phyloP scores from a whole-genome alignment of 1,284 basidiomycete genomes.

The Ganoderma resinaceum region DNA sequence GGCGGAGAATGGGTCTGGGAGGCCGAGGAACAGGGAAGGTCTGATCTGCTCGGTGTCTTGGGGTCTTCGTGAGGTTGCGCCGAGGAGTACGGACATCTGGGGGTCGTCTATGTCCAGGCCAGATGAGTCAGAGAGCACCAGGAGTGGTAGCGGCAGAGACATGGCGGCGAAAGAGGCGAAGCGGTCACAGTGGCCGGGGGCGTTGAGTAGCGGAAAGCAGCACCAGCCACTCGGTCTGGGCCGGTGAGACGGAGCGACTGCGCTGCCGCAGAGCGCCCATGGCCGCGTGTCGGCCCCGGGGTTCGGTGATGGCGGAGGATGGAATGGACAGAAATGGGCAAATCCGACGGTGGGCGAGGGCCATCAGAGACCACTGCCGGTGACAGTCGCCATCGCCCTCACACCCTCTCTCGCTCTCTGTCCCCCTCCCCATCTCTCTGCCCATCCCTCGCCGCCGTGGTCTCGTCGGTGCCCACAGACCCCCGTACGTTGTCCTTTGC shows the following conservation, averaged over 20 bases:
- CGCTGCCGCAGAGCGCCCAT: not conserved
- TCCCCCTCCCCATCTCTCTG: constrained; percentile 25
- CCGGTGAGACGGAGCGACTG: not conserved
- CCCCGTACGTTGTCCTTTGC: constrained; percentile 17
- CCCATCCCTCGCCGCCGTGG: constrained; percentile 20
- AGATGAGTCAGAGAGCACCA: not conserved
- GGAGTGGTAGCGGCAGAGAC: not conserved
- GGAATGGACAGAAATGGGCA: constrained; percentile 30
- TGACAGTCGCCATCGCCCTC: constrained; percentile 36
- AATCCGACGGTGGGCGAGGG: constrained; percentile 4
- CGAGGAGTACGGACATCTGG: not conserved
- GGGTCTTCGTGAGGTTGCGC: not conserved
- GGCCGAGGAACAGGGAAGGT: not conserved
- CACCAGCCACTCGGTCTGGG: not conserved
- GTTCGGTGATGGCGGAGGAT: constrained; percentile 9
- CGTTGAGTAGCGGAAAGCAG: constrained; percentile 20
- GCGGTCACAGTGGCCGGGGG: not conserved
- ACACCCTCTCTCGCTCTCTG: constrained; percentile 26
- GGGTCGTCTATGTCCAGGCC: no score
- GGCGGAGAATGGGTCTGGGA: constrained; percentile 11
- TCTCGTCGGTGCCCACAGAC: constrained; percentile 18
- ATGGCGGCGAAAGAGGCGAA: constrained; percentile 1
- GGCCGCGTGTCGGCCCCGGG: not conserved
- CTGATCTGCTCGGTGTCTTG: not conserved
- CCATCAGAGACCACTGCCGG: constrained; percentile 23